phyloP scores from a whole-genome alignment of 306 rosid genomes.

The Benincasa hispida region DNA sequence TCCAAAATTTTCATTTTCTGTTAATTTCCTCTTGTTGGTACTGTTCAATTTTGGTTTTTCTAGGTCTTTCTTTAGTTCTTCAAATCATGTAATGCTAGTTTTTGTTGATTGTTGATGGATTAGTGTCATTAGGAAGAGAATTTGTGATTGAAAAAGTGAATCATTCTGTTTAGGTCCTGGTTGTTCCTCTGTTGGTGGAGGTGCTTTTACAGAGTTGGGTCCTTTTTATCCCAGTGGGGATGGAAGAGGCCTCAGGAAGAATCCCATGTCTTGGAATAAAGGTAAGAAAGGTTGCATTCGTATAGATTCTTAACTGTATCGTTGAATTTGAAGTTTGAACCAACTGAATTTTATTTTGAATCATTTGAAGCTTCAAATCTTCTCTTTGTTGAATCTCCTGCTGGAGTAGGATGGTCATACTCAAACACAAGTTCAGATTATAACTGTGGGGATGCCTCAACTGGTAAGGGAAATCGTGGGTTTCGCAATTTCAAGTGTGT shows the following conservation, averaged over 20 bases:
- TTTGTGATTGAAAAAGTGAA: neutral
- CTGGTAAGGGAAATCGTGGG: conserved; percentile 33
- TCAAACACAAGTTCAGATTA: conserved; percentile 81
- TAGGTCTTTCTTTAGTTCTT: neutral
- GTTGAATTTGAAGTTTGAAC: neutral
- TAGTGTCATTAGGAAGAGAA: neutral
- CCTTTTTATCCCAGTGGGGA: conserved; percentile 74
- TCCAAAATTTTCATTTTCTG: neutral
- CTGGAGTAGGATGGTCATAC: conserved; percentile 97
- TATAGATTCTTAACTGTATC: no score
- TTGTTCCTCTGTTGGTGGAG: conserved; percentile 88
- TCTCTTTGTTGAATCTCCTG: conserved; percentile 88
- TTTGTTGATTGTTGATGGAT: neutral
- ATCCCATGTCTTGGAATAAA: conserved; percentile 69
- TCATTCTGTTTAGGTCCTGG: conserved; percentile 55
- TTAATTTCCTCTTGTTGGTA: neutral
- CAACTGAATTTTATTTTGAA: neutral
- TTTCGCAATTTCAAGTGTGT: neutral
- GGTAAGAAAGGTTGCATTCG: conserved; percentile 21
- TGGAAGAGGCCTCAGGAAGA: conserved; percentile 61
- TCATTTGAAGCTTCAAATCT: conserved; percentile 55
- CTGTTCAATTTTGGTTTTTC: neutral
- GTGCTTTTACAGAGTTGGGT: conserved; percentile 91
- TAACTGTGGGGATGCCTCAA: conserved; percentile 49
- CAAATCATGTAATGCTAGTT: neutral